phyloP scores from a whole-genome alignment of 139 green algal genomes.

The Haematococcus sp. region DNA sequence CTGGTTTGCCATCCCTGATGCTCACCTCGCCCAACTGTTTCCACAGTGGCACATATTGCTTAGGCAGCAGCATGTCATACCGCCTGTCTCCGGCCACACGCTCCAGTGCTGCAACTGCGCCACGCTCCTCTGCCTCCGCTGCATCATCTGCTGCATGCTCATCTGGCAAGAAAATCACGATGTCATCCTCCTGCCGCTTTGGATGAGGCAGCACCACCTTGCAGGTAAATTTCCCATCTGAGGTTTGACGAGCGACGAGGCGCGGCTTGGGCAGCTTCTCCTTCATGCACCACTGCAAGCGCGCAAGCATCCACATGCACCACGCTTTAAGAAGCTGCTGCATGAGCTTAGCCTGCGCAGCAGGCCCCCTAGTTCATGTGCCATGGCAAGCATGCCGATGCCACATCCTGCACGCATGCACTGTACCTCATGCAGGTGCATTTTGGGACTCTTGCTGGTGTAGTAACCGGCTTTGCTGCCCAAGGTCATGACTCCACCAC shows the following conservation, averaged over 20 bases:
- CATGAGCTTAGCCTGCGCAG: background rate
- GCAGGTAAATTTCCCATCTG: slow-evolving; percentile 33
- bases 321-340: too few relatives aligned
- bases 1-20: too few relatives aligned
- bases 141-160: slow-evolving; percentile 26
- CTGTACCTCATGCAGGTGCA: slow-evolving; percentile 72
- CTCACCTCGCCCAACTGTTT: slow-evolving; percentile 28
- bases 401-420: too few relatives aligned
- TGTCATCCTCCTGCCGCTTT: slow-evolving; percentile 60
- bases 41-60: slow-evolving; percentile 52
- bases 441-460: slow-evolving; percentile 72
- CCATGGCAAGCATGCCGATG: too few relatives aligned
- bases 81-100: slow-evolving; percentile 46
- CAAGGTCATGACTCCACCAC: slow-evolving; percentile 61
- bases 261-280: slow-evolving; percentile 60
- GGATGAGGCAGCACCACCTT: slow-evolving; percentile 74
- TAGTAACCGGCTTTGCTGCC: slow-evolving; percentile 68
- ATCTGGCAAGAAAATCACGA: slow-evolving; percentile 72
- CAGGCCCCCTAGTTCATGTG: too few relatives aligned
- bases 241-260: background rate
- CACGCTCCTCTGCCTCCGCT: slow-evolving; percentile 65
- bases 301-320: background rate
- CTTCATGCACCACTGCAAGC: slow-evolving; percentile 8
- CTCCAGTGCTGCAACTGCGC: slow-evolving; percentile 67
- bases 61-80: slow-evolving; percentile 21